Evolutionary conservation across 306 rosid genomes (phyloP), one percentile per base, ranked within the genome.

Genomic region (Fagus crenata): DNA sequence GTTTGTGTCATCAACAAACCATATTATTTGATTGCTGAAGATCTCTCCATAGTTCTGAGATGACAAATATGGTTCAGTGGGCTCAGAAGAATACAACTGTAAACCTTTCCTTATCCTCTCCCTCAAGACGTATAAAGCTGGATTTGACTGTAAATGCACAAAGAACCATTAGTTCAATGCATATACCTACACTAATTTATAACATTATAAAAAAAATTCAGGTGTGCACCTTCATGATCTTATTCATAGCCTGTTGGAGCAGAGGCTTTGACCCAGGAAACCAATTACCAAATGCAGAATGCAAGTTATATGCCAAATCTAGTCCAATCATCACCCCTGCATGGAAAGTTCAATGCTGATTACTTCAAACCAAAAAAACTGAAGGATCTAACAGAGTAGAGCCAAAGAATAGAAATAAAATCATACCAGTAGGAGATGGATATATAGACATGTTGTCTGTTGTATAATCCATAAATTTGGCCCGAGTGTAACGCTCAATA

Each of bases 1-100:
- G 83, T 96, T 96, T 7, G 99, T 96, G 86, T 96, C 99, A 86
- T 96, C 99, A 76, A 96, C 99, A 92, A 96, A 96, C 99, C 99
- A 96, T 72, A 91, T 91, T 14, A 96, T 96, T 87, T 96, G 99
- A 82, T 96, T 96, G 89, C 98, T 96, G 85, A 96, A 96, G 80
- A 96, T 96, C 91, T 96, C 99, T 69, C 99, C 99, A 56, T 96
- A 96, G 75, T 96, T 96, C 82, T 96, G 99, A 18, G 99, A 96
- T 79, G 99, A 96, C 84, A 96, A 73, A 82, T 96, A 96, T 40
- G 99, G 99, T 72, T 96, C 99, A 2, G 99, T 96, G 31, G 99
- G 99, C 90, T 96, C 99, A 7, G 99, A 96, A 81, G 99, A 96
- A 82, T 96, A 96, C 82, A 96, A 83, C 80, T 96, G 99, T 87